phyloP scores from a whole-genome alignment of 768 basidiomycete genomes.

The Tulasnella sp. region DNA sequence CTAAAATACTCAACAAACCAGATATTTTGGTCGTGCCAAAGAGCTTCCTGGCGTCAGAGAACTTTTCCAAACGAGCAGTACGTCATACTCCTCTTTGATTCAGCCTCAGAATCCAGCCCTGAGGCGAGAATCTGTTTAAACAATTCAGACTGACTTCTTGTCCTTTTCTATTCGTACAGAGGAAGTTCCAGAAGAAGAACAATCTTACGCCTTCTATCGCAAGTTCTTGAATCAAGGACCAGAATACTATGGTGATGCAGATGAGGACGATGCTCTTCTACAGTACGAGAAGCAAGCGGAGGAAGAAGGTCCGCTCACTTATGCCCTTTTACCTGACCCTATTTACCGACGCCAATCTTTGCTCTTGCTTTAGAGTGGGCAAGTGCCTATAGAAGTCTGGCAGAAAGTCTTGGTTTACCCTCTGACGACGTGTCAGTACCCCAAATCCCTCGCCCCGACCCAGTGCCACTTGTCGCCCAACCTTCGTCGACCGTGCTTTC shows the following conservation, averaged over 20 bases:
- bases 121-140: not conserved
- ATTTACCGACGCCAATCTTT: not conserved
- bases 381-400: constrained; percentile 44
- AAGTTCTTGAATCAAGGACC: constrained; percentile 82
- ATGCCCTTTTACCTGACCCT: not conserved
- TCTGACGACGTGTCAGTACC: constrained; percentile 38
- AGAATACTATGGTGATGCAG: constrained; percentile 81
- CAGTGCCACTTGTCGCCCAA: constrained; percentile 18
- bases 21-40: constrained; percentile 94
- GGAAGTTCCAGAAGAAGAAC: constrained; percentile 82
- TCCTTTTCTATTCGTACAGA: constrained; percentile 18
- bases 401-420: constrained; percentile 41
- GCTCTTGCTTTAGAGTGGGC: constrained; percentile 43
- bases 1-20: constrained; percentile 24
- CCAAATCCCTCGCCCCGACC: constrained; percentile 30
- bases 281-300: constrained; percentile 61
- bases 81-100: constrained; percentile 21
- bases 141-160: not conserved
- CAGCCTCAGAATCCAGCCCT: not conserved
- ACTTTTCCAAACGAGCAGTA: constrained; percentile 77
- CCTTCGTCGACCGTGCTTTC: constrained; percentile 21
- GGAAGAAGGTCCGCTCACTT: constrained; percentile 46
- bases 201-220: constrained; percentile 61
- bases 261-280: constrained; percentile 66
- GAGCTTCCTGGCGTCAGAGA: constrained; percentile 92